phyloP scores from a whole-genome alignment of 306 rosid species.

The Datisca glomerata region DNA sequence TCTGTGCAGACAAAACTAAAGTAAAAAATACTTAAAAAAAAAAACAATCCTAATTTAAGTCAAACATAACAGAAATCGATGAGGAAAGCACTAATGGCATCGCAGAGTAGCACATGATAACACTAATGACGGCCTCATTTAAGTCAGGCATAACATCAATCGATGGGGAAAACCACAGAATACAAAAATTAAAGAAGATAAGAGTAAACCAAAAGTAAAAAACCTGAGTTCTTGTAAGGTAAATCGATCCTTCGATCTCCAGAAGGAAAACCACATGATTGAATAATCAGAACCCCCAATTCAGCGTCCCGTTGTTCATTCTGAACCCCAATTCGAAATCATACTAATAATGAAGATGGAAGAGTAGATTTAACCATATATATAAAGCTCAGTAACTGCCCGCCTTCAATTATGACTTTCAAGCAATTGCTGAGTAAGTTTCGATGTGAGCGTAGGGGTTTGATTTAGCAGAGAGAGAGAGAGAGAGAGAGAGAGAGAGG shows the following conservation, averaged over 20 bases:
- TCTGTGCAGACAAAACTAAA: too few relatives aligned
- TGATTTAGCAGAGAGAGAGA: background rate
- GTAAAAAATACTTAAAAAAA: too few relatives aligned
- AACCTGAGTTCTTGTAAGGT: conserved; percentile 86
- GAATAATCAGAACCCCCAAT: conserved; percentile 29
- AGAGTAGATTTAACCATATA: background rate
- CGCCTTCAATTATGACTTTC: background rate
- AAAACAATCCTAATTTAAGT: too few relatives aligned
- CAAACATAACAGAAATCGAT: too few relatives aligned
- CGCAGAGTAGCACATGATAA: too few relatives aligned
- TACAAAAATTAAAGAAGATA: conserved; percentile 2
- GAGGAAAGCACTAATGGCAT: too few relatives aligned
- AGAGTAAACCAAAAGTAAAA: background rate
- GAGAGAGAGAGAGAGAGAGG: background rate
- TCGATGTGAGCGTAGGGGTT: conserved; percentile 2
- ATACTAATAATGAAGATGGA: background rate
- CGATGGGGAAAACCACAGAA: background rate
- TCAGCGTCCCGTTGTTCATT: conserved; percentile 20
- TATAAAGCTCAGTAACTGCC: background rate
- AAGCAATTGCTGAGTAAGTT: background rate
- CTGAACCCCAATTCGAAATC: conserved; percentile 5
- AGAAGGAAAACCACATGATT: conserved; percentile 82
- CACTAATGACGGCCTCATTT: too few relatives aligned
- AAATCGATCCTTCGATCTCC: conserved; percentile 88
- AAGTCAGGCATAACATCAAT: too few relatives aligned